phyloP scores from a whole-genome alignment of 1,284 basidiomycete species.

The Pyrrhoderma noxium region DNA sequence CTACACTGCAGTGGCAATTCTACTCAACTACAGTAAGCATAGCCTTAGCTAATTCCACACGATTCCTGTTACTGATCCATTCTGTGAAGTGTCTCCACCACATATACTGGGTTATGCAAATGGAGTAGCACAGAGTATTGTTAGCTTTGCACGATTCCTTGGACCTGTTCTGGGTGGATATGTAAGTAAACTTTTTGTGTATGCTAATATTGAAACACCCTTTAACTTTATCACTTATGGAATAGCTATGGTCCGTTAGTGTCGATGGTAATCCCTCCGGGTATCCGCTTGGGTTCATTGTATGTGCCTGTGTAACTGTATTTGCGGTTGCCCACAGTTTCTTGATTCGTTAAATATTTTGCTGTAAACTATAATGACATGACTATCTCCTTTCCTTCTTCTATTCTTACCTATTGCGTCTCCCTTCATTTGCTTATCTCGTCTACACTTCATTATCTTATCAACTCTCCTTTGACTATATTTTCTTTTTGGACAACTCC shows the following conservation, averaged over 20 bases:
- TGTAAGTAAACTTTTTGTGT: slow-evolving; percentile 38
- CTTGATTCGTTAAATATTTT: slow-evolving; percentile 50
- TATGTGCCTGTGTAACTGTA: slow-evolving; percentile 52
- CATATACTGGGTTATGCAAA: slow-evolving; percentile 70
- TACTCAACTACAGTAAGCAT: slow-evolving; percentile 71
- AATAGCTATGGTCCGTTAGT: slow-evolving; percentile 69
- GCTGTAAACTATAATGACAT: background rate
- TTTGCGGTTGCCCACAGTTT: slow-evolving; percentile 63
- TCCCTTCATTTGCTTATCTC: too few species aligned
- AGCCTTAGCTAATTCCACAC: background rate
- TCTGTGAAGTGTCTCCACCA: slow-evolving; percentile 65
- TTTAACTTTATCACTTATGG: too few species aligned
- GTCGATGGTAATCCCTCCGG: slow-evolving; percentile 60
- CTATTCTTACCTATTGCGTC: background rate
- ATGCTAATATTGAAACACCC: too few species aligned
- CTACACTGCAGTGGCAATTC: slow-evolving; percentile 72
- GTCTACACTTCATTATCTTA: too few species aligned
- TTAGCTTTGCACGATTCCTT: slow-evolving; percentile 70
- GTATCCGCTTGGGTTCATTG: slow-evolving; percentile 67
- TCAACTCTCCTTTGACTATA: too few species aligned
- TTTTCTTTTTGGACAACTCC: too few species aligned
- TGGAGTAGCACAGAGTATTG: slow-evolving; percentile 77
- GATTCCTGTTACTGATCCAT: background rate
- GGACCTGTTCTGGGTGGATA: slow-evolving; percentile 75
- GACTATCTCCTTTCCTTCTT: background rate